phyloP scores from a whole-genome alignment of 352 stramenopile genomes.

The Globisporangium acanthophoron region DNA sequence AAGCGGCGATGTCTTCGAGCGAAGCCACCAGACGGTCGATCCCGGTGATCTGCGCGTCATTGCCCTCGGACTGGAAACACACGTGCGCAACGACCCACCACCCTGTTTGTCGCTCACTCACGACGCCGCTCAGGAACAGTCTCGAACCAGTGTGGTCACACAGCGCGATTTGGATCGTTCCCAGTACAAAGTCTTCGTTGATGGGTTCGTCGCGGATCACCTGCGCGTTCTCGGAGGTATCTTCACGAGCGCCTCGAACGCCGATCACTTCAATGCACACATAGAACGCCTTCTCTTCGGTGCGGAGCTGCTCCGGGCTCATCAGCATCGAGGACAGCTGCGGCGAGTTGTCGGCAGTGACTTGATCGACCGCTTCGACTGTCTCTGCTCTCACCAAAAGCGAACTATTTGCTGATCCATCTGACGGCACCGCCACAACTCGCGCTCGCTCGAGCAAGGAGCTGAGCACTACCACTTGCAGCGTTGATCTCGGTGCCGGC shows the following conservation, averaged over 20 bases:
- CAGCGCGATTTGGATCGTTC: constrained; percentile 29
- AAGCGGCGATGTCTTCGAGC: constrained; percentile 1
- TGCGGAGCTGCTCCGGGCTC: background rate
- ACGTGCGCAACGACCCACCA: constrained; percentile 37
- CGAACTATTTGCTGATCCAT: background rate
- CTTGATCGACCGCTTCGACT: too few relatives aligned
- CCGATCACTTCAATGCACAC: background rate
- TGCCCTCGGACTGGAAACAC: background rate
- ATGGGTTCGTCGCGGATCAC: background rate
- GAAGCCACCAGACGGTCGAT: constrained; percentile 8
- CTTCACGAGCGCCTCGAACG: too few relatives aligned
- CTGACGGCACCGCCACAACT: background rate
- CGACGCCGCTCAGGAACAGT: constrained; percentile 30
- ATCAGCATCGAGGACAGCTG: constrained; percentile 2
- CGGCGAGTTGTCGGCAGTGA: background rate
- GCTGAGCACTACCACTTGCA: constrained; percentile 1
- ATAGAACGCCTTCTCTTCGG: background rate
- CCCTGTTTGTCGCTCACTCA: background rate
- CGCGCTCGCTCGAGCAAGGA: background rate
- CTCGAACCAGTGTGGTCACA: constrained; percentile 22
- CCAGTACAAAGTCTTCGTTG: background rate
- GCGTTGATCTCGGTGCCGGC: background rate
- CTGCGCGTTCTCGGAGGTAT: background rate
- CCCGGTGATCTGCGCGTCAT: background rate
- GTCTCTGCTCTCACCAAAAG: background rate